Evolutionary conservation across 2,329 filamentous ascomycete genomes (phyloP).

Genomic region (Dactylellina sp.): DNA sequence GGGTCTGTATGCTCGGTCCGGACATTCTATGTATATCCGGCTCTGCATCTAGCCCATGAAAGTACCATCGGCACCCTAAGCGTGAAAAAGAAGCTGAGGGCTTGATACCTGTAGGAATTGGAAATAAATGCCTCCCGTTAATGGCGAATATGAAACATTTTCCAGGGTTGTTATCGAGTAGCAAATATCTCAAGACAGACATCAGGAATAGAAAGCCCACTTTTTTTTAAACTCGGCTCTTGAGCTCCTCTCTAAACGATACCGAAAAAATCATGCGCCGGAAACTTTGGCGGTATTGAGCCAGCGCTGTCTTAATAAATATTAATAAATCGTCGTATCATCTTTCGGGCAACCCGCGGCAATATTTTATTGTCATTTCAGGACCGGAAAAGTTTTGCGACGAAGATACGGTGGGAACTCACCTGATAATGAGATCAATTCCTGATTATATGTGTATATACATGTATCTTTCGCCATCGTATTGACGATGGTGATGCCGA

Average conservation of each 20-base stretch:
- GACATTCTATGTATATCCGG: conserved; percentile 36
- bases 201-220: conserved; percentile 47
- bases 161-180: conserved; percentile 49
- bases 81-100: conserved; percentile 39
- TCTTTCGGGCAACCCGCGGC: conserved; percentile 28
- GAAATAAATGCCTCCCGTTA: conserved; percentile 37
- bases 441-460: too few species aligned
- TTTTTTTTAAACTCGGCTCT: conserved; percentile 24
- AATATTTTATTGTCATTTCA: conserved; percentile 2
- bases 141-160: conserved; percentile 57
- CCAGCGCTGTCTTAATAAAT: conserved; percentile 47
- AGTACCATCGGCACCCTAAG: conserved; percentile 24
- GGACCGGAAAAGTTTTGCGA: too few species aligned
- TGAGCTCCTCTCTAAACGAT: conserved; percentile 56
- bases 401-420: conserved; percentile 13
- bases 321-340: conserved; percentile 37
- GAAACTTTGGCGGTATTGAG: conserved; percentile 55
- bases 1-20: too few species aligned
- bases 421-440: conserved; percentile 53
- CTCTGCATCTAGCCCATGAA: conserved; percentile 13
- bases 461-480: too few species aligned
- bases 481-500: too few species aligned
- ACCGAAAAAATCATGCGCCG: conserved; percentile 56
- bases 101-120: conserved; percentile 11
- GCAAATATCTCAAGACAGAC: conserved; percentile 56